These are phyloP conservation scores for Peronospora belbahrii DNA, from an alignment of 352 stramenopile species.

Conservation along the genomic window DNA sequence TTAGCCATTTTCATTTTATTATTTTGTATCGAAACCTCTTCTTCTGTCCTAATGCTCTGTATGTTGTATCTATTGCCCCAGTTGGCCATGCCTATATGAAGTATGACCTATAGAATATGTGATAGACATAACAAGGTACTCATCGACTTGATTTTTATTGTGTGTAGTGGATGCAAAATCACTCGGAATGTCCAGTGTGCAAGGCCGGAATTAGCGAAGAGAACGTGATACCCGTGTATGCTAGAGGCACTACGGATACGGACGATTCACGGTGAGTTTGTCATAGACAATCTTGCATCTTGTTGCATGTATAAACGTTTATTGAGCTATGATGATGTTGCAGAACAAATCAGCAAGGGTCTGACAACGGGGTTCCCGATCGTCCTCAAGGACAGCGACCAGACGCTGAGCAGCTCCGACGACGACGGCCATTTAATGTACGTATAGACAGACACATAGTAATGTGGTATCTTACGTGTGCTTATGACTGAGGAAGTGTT, in stretches of 20 bases:
- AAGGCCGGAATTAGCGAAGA: slow-evolving; percentile 86
- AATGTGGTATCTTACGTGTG: background rate
- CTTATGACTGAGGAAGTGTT: background rate
- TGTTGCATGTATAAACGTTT: too few relatives aligned
- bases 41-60: slow-evolving; percentile 7
- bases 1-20: background rate
- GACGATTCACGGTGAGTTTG: slow-evolving; percentile 46
- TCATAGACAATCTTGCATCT: background rate
- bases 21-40: background rate
- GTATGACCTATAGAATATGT: slow-evolving; percentile 15
- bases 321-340: background rate
- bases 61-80: slow-evolving; percentile 18
- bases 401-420: slow-evolving; percentile 51
- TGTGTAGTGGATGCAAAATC: slow-evolving; percentile 61
- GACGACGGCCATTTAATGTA: slow-evolving; percentile 42
- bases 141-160: background rate
- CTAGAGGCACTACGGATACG: slow-evolving; percentile 51
- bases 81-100: slow-evolving; percentile 83
- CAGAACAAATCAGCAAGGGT: slow-evolving; percentile 22
- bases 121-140: background rate
- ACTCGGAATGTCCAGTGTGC: slow-evolving; percentile 86
- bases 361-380: slow-evolving; percentile 34
- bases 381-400: slow-evolving; percentile 55
- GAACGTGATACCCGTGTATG: slow-evolving; percentile 87
- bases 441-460: slow-evolving; percentile 3